Base-by-base conservation (phyloP, 768 basidiomycete genomes). In the Panaeolus papilionaceus region DNA sequence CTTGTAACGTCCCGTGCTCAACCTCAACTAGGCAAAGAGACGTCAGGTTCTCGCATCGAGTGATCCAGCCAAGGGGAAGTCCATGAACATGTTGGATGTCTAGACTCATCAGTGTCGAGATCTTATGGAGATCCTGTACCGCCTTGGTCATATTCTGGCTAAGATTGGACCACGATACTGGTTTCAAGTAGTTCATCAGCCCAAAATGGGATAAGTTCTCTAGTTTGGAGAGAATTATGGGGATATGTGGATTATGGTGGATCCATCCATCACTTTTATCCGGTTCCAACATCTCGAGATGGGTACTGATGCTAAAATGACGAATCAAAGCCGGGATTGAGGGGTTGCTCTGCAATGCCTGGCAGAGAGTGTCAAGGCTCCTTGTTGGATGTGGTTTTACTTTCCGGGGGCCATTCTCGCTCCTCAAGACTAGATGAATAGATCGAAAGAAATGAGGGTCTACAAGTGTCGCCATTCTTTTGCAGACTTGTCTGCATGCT, bases 221-320 rank as follows among this genome's bases (percentile, higher is more conserved):
- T 58, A 58, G 54, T 58, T 58, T 58, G 14, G 54, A 58, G 14
- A 58, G 54, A 33, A 58, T 58, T 16, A 58, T 33, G 4, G 54
- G 54, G 11, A 58, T 58, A 37, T 58, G 54, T 4, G 26, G 28
- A 12, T n/a, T 58, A 16, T 58, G 14, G 16, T 37, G 6, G 28
- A 58, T 14, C 54, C 26, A 58, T 6, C 12, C 33, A 58, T 58
- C 14, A 33, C 14, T n/a, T 49, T 49, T 49, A n/a, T 20, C 54
- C 6, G 28, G 9, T 58, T 58, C 54, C 47, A 7, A 2, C 26
- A 1, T n/a, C 20, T 20, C 47, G 28, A 58, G 54, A 58, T 12
- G 33, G 6, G 54, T 58, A 28, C 14, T 37, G 33, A 58, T 58
- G 28, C 54, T 33, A 16, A 58, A 58, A 58, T n/a, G 54, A 12